Conservation (phyloP, 208 protist genomes). For the Strigomonas culicis region DNA sequence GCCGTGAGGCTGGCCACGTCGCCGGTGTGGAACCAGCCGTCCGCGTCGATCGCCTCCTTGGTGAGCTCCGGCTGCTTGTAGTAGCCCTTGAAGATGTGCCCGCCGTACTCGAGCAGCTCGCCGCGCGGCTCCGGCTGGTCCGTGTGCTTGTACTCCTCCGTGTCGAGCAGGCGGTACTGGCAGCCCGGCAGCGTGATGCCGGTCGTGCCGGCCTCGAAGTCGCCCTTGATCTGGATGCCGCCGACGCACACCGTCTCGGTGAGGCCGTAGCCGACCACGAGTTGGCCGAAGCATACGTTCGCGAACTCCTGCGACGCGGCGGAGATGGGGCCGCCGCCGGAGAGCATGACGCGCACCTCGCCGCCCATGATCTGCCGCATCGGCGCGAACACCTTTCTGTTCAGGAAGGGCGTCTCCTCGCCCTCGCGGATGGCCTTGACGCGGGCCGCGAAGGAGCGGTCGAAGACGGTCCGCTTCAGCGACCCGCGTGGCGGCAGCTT, state of each 20-base stretch:
- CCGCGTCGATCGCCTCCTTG: conserved; percentile 62
- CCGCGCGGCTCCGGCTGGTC: conserved; percentile 59
- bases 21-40: conserved; percentile 89
- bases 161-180: conserved; percentile 90
- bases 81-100: conserved; percentile 87
- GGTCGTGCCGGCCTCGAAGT: conserved; percentile 36
- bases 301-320: conserved; percentile 76
- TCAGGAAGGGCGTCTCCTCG: conserved; percentile 54
- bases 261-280: conserved; percentile 84
- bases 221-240: conserved; percentile 37
- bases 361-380: conserved; percentile 63
- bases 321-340: conserved; percentile 77
- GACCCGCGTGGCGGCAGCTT: conserved; percentile 33
- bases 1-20: conserved; percentile 62
- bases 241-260: conserved; percentile 84
- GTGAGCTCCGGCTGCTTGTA: conserved; percentile 89
- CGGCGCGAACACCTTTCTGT: conserved; percentile 59
- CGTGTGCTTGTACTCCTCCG: conserved; percentile 77
- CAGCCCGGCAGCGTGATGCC: conserved; percentile 45
- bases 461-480: conserved; percentile 54
- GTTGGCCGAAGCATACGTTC: conserved; percentile 35
- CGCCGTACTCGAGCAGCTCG: conserved; percentile 78
- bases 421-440: conserved; percentile 31
- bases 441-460: conserved; percentile 37
- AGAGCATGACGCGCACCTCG: conserved; percentile 43